These are phyloP conservation scores for Populus euphratica DNA, from an alignment of 345 rosid genomes.

Conservation along the genomic window DNA sequence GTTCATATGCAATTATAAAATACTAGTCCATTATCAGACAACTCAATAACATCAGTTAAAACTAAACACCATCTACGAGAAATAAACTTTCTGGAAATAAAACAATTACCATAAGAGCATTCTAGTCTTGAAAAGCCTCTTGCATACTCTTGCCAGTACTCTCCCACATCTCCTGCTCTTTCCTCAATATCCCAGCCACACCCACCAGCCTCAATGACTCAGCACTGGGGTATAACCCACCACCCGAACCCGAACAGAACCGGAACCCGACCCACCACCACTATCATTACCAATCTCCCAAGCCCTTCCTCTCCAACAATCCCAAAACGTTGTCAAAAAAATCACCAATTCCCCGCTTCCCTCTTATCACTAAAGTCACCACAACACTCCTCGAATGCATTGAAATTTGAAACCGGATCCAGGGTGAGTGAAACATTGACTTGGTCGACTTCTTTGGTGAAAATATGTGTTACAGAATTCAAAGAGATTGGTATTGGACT, in stretches of 20 bases:
- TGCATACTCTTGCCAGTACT: slow-evolving; percentile 91
- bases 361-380: slow-evolving; percentile 60
- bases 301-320: slow-evolving; percentile 74
- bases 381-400: slow-evolving; percentile 45
- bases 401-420: slow-evolving; percentile 72
- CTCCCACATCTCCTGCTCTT: slow-evolving; percentile 93
- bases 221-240: slow-evolving; percentile 69
- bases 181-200: slow-evolving; percentile 89
- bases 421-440: slow-evolving; percentile 76
- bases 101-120: slow-evolving; percentile 76
- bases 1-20: not conserved
- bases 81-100: not conserved
- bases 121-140: slow-evolving; percentile 91
- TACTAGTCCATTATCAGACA: not conserved
- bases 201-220: slow-evolving; percentile 89
- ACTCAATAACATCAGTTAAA: not conserved
- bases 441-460: slow-evolving; percentile 64
- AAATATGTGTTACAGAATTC: slow-evolving; percentile 41
- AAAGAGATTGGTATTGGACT: slow-evolving; percentile 45
- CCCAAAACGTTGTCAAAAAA: slow-evolving; percentile 69
- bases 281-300: slow-evolving; percentile 52
- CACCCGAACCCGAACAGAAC: slow-evolving; percentile 22
- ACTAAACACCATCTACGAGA: not conserved
- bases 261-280: not conserved
- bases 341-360: slow-evolving; percentile 79